Evolutionary conservation across 306 rosid species (phyloP).

Genomic region (Vicia sativa): DNA sequence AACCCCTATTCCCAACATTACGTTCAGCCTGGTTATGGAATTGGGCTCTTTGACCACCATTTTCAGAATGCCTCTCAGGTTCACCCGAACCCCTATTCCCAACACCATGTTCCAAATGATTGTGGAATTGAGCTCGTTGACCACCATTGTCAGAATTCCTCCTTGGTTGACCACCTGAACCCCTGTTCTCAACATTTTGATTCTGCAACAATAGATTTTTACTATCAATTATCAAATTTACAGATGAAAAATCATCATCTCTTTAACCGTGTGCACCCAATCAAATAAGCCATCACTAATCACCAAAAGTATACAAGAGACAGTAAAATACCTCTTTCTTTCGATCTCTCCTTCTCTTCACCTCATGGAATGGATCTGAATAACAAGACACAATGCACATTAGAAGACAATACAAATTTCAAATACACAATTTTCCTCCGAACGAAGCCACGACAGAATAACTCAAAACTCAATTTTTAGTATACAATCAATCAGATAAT

Average conservation of each 20-base stretch:
- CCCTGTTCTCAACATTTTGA: constrained; percentile 45
- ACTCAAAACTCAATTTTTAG: constrained; percentile 14
- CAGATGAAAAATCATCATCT: constrained; percentile 5
- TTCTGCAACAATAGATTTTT: constrained; percentile 45
- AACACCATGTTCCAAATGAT: constrained; percentile 56
- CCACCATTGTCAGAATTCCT: constrained; percentile 30
- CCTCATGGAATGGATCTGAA: constrained; percentile 89
- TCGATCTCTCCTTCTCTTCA: constrained; percentile 92
- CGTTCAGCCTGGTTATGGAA: constrained; percentile 56
- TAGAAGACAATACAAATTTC: constrained; percentile 10
- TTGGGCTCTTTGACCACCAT: constrained; percentile 45
- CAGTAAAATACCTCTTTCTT: constrained; percentile 72
- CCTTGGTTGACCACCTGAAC: background rate
- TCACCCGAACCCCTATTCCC: constrained; percentile 56
- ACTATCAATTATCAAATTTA: constrained; percentile 22
- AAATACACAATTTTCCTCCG: constrained; percentile 7
- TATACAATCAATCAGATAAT: background rate
- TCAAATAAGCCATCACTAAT: constrained; percentile 10
- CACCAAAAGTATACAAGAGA: background rate
- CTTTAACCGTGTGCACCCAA: background rate
- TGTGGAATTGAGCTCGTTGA: constrained; percentile 48
- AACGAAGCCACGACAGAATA: background rate
- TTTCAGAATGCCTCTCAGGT: constrained; percentile 51
- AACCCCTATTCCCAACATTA: constrained; percentile 49
- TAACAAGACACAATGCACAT: constrained; percentile 31